These are phyloP conservation scores for Aspergillus pseudoviridinutans DNA, from an alignment of 2,329 filamentous ascomycete species.

Conservation along the genomic window DNA sequence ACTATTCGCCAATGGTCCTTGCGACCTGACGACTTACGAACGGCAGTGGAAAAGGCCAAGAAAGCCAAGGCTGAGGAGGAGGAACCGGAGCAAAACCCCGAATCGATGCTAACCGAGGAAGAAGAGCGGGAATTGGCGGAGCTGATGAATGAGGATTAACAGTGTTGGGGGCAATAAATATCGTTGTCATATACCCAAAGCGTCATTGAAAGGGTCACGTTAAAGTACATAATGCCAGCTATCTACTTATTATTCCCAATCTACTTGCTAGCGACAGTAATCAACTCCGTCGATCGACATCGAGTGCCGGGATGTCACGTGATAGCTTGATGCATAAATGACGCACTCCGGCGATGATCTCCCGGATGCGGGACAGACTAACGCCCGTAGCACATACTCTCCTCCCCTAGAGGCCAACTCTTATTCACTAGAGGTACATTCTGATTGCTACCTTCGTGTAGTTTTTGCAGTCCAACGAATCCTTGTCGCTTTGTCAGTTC, in stretches of 20 bases:
- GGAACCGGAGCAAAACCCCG: constrained; percentile 44
- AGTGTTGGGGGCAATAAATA: constrained; percentile 7
- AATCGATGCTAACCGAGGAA: constrained; percentile 68
- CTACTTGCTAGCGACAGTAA: not conserved
- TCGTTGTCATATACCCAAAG: not conserved
- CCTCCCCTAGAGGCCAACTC: constrained; percentile 8
- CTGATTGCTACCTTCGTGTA: not conserved
- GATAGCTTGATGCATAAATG: constrained; percentile 26
- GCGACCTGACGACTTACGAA: constrained; percentile 56
- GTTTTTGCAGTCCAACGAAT: not conserved
- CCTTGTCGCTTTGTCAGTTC: not conserved
- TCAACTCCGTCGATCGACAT: not conserved
- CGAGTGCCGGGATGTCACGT: constrained; percentile 15
- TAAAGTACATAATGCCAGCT: not conserved
- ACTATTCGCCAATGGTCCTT: constrained; percentile 84
- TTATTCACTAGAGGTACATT: not conserved
- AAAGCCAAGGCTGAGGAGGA: constrained; percentile 44
- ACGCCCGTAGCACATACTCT: not conserved
- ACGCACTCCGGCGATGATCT: constrained; percentile 30
- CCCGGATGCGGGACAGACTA: constrained; percentile 18
- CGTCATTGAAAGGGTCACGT: not conserved
- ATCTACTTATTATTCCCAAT: not conserved
- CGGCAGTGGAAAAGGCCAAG: constrained; percentile 49
- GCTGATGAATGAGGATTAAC: constrained; percentile 69
- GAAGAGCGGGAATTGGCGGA: constrained; percentile 92